Percentiles rank a stretch among this genome's conserved stretches.
phyloP scores from a whole-genome alignment of 805 yeast genomes.

The Teunomyces funiuensis region DNA sequence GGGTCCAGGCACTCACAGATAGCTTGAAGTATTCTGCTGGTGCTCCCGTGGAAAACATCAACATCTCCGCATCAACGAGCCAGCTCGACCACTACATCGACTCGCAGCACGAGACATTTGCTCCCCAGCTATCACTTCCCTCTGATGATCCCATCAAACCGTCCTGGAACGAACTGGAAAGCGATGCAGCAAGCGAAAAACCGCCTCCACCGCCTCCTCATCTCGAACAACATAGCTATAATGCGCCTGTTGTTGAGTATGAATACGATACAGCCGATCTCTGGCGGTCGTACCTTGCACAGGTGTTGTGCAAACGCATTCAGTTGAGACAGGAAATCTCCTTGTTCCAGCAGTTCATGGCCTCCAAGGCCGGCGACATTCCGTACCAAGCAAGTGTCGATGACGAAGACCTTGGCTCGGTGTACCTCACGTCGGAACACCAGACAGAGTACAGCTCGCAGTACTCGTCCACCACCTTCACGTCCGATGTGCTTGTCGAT shows the following conservation, averaged over 20 bases:
- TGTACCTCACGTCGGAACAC: background rate
- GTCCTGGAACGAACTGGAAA: background rate
- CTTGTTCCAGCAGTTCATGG: constrained; percentile 28
- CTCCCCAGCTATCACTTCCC: constrained; percentile 5
- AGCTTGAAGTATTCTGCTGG: constrained; percentile 24
- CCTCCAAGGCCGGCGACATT: background rate
- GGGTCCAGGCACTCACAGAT: constrained; percentile 21
- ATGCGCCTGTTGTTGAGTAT: background rate
- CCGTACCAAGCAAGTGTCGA: background rate
- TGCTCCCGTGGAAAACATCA: constrained; percentile 19
- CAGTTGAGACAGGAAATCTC: constrained; percentile 41
- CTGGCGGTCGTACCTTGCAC: constrained; percentile 37
- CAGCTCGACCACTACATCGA: background rate
- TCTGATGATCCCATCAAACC: background rate
- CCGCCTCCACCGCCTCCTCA: constrained; percentile 29
- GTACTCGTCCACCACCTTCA: background rate
- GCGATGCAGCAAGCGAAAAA: constrained; percentile 13
- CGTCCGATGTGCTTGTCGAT: constrained; percentile 8
- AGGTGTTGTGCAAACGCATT: constrained; percentile 38
- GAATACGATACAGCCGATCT: constrained; percentile 14
- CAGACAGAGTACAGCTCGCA: background rate
- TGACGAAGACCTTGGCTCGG: background rate
- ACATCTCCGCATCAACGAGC: constrained; percentile 3
- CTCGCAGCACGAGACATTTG: constrained; percentile 5
- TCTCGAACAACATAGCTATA: background rate